Conservation (phyloP, 768 basidiomycete species). For the Termitomyces sp. region DNA sequence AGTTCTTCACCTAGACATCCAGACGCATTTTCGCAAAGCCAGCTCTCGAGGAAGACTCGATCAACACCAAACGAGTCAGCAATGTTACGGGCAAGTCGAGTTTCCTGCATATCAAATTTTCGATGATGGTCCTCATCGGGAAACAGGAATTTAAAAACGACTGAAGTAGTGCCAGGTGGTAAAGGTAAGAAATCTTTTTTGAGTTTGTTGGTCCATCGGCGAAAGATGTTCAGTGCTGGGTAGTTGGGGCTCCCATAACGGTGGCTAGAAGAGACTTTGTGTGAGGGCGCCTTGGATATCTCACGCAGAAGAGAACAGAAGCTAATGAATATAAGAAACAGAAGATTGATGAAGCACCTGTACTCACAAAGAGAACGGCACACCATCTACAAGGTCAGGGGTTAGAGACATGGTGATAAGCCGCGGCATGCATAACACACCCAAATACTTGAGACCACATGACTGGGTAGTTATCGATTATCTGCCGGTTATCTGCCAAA, state of each 20-base stretch:
- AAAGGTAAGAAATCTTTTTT: conserved; percentile 42
- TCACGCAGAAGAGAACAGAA: conserved; percentile 48
- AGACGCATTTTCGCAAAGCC: conserved; percentile 38
- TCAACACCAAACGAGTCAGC: conserved; percentile 43
- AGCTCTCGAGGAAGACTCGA: conserved; percentile 26
- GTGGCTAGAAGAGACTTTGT: conserved; percentile 19
- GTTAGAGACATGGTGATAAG: conserved; percentile 14
- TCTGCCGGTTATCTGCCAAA: no score
- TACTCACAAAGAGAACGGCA: conserved; percentile 28
- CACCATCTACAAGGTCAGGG: conserved; percentile 10
- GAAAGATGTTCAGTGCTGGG: conserved; percentile 38
- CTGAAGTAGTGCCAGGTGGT: conserved; percentile 49
- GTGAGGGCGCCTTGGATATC: conserved; percentile 34
- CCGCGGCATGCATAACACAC: conserved; percentile 4
- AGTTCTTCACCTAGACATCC: conserved; percentile 78
- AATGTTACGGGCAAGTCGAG: conserved; percentile 49
- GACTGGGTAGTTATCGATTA: no score
- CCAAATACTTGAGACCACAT: no score
- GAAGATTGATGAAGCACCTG: background rate
- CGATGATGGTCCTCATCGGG: conserved; percentile 75
- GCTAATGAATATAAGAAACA: conserved; percentile 23
- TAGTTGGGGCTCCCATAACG: conserved; percentile 20
- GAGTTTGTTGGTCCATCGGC: conserved; percentile 42
- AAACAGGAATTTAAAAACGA: conserved; percentile 75
- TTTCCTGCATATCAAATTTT: conserved; percentile 73